Evolutionary conservation across 2,329 filamentous ascomycete species (phyloP), one percentile per base, ranked within the genome.

Genomic region (Mycosphaerella arachidis): DNA sequence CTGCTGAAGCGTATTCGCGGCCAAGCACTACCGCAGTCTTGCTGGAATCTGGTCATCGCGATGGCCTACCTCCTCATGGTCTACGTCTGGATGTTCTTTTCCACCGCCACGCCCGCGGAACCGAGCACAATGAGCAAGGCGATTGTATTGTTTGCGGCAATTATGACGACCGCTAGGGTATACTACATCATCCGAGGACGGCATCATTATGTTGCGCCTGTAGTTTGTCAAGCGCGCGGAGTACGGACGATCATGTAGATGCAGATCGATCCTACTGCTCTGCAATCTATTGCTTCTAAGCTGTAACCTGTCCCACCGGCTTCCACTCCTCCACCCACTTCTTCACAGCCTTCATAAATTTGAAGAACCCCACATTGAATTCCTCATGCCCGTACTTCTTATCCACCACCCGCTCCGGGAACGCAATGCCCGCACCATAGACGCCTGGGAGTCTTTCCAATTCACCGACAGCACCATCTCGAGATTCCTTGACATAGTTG

Each of bases 311-410:
- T 30, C 16, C 51, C 4, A 48, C 56, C 9, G 29, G 30, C 56
- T 73, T 72, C 84, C 84, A 86, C 18, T 74, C 71, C 16, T 81
- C 74, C 4, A 84, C 83, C 61, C 76, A 67, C 29, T 61, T 78
- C 72, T 82, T 82, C 56, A 85, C 71, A 66, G 82, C 86, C 51
- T 79, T 84, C 84, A 87, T 86, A 64, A 88, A 87, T 72, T 88
- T 87, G 68, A 78, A 85, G 68, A 87, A 81, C 0, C 85, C 85
- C 54, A 87, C 85, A 0, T 83, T 82, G 66, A 80, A 77, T 72
- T 87, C 84, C 7, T 84, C 81, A 69, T 86, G 86, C 0, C 84
- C 84, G 45, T 79, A 73, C 0, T 84, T 85, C 0, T 83, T 84
- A 74, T 87, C 85, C 8, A 79, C 78, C 6, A 86, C 84, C 27